Conservation (phyloP, 345 rosid genomes). For the Lepidium aucheri region DNA sequence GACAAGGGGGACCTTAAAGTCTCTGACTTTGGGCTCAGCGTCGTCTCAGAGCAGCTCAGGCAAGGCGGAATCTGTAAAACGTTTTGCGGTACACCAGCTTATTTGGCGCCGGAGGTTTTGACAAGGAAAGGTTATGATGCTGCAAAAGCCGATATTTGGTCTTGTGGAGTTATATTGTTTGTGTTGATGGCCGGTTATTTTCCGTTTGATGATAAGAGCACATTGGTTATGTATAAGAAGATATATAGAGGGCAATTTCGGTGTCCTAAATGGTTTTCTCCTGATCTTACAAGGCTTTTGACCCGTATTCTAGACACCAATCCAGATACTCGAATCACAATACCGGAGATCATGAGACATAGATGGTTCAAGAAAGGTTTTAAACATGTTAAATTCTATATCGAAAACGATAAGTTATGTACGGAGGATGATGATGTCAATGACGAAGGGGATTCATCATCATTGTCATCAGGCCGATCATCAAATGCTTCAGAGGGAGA, state of each 20-base stretch:
- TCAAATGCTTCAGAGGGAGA: constrained; percentile 32
- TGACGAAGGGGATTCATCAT: constrained; percentile 27
- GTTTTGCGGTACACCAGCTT: constrained; percentile 75
- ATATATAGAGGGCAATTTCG: constrained; percentile 67
- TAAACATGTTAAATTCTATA: constrained; percentile 42
- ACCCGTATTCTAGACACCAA: constrained; percentile 65
- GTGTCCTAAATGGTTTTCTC: constrained; percentile 84
- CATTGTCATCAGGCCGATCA: constrained; percentile 28
- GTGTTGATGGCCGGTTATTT: constrained; percentile 74
- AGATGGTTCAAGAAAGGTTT: constrained; percentile 71
- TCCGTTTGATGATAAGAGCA: constrained; percentile 78
- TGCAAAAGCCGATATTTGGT: constrained; percentile 88
- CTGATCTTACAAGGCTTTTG: constrained; percentile 54
- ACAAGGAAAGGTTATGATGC: constrained; percentile 76
- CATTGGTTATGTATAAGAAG: constrained; percentile 68
- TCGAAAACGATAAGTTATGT: constrained; percentile 28
- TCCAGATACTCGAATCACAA: constrained; percentile 66
- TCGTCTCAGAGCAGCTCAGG: constrained; percentile 59
- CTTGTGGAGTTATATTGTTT: constrained; percentile 80
- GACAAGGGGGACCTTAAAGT: constrained; percentile 63
- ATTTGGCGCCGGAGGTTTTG: constrained; percentile 80
- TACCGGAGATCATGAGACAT: constrained; percentile 59
- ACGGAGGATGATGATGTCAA: constrained; percentile 25
- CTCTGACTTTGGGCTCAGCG: constrained; percentile 82
- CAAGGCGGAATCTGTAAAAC: constrained; percentile 68